Evolutionary conservation across 805 yeast genomes (phyloP).

Genomic region (Kluyveromyces aestuarii): DNA sequence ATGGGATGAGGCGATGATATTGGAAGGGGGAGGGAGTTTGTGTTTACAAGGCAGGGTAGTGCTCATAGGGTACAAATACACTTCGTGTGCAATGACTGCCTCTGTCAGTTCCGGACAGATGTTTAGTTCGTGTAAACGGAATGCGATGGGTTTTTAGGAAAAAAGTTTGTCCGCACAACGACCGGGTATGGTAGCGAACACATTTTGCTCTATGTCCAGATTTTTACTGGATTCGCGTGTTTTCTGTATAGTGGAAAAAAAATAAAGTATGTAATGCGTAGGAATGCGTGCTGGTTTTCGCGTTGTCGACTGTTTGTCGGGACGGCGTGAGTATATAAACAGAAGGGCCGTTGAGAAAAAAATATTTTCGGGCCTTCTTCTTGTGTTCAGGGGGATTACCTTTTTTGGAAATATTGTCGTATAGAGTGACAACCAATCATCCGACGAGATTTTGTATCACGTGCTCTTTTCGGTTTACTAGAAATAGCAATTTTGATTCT

Average conservation of each 20-base stretch:
- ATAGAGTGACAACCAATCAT: background rate
- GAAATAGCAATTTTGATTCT: background rate
- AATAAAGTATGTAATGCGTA: background rate
- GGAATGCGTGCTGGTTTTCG: background rate
- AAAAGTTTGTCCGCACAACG: background rate
- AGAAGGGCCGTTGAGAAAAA: conserved; percentile 1
- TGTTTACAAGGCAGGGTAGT: no score
- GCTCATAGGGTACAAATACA: no score
- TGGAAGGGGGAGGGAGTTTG: no score
- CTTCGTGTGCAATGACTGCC: no score
- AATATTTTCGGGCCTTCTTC: conserved; percentile 2
- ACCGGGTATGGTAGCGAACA: background rate
- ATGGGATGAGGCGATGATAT: no score
- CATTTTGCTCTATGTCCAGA: background rate
- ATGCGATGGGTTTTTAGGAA: background rate
- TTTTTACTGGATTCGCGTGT: background rate
- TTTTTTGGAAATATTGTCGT: background rate
- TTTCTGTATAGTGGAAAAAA: no score
- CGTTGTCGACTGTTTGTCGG: background rate
- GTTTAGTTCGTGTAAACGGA: no score
- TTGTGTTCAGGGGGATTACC: background rate
- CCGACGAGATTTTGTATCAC: background rate
- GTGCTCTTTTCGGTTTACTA: background rate
- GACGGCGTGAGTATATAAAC: conserved; percentile 1
- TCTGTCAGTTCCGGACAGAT: no score